Evolutionary conservation across 331 rosid species (phyloP).

Genomic region (Prunus yedoensis): DNA sequence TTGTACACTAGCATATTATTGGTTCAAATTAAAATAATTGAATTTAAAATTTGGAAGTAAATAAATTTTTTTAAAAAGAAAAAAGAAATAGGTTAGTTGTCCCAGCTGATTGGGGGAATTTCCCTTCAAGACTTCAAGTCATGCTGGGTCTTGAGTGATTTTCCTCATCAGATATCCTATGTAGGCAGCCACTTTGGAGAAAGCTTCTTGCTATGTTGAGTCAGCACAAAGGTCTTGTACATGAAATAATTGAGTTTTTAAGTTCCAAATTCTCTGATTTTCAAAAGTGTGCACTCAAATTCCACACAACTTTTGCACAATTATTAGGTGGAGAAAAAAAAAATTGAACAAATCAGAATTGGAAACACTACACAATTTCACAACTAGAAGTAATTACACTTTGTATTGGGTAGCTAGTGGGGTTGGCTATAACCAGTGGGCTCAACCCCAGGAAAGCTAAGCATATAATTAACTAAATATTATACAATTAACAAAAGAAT

Average conservation of each 20-base stretch:
- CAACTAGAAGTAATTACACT: background rate
- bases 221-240: background rate
- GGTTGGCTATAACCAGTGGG: background rate
- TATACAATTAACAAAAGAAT: background rate
- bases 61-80: background rate
- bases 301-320: background rate
- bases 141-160: background rate
- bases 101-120: background rate
- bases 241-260: background rate
- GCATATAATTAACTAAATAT: background rate
- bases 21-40: background rate
- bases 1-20: background rate
- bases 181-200: slow-evolving; percentile 7
- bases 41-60: background rate
- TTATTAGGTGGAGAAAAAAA: background rate
- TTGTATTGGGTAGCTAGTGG: background rate
- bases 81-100: background rate
- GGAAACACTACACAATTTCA: background rate
- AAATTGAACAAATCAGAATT: background rate
- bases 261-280: no score
- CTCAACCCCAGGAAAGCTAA: slow-evolving; percentile 17
- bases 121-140: background rate
- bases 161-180: background rate
- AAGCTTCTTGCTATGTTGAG: slow-evolving; percentile 14
- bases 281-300: no score